Evolutionary conservation across 192 early-diverging fungal species (phyloP).

Genomic region (Coemansia sp.): DNA sequence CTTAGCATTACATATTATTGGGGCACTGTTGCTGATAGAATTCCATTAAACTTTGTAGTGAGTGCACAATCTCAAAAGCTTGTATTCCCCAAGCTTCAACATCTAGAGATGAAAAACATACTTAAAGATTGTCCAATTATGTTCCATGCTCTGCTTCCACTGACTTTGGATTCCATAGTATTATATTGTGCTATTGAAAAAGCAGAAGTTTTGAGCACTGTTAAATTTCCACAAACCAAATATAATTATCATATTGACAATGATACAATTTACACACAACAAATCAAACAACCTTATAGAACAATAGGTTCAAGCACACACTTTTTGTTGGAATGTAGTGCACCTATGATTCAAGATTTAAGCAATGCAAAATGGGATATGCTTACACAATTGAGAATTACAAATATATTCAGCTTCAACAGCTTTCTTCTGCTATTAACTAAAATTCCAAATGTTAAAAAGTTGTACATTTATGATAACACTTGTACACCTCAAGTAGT

Average conservation of each 20-base stretch:
- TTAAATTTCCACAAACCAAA: not conserved
- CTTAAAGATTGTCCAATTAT: constrained; percentile 3
- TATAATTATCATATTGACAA: not conserved
- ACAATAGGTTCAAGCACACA: not conserved
- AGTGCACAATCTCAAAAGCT: not conserved
- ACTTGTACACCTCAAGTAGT: not conserved
- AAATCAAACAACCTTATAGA: not conserved
- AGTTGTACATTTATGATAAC: not conserved
- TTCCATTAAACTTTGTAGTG: not conserved
- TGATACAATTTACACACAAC: not conserved
- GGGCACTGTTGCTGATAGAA: not conserved
- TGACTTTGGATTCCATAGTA: not conserved
- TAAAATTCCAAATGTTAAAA: not conserved
- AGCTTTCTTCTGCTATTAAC: not conserved
- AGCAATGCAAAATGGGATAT: not conserved
- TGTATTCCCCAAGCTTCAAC: constrained; percentile 4
- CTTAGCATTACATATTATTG: not conserved
- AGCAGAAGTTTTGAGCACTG: not conserved
- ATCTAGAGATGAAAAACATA: not conserved
- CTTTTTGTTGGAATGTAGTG: not conserved
- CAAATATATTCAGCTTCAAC: not conserved
- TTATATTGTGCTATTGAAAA: not conserved
- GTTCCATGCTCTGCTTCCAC: not conserved
- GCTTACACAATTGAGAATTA: not conserved
- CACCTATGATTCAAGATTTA: not conserved